Evolutionary conservation across 129 eudicot genomes (phyloP).

Genomic region (Ambrosia trifida): DNA sequence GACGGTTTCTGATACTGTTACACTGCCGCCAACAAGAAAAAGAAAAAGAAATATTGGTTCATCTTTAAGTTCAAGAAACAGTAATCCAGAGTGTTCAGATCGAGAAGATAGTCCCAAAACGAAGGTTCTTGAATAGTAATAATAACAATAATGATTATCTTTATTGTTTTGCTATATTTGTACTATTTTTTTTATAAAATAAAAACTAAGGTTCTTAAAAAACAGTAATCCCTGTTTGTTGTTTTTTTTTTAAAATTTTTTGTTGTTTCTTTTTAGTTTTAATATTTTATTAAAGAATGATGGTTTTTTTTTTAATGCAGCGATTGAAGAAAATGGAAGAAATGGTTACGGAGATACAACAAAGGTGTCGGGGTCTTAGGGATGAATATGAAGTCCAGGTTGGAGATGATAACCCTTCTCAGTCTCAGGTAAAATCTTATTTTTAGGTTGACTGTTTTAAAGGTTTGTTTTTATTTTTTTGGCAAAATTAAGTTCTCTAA

Average conservation of each 20-base stretch:
- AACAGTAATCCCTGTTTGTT: no score
- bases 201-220: no score
- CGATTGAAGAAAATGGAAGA: constrained; percentile 15
- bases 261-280: no score
- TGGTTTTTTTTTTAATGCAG: background rate
- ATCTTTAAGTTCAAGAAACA: background rate
- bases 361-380: constrained; percentile 2
- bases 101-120: background rate
- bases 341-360: background rate
- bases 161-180: no score
- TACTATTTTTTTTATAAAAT: no score
- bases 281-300: background rate
- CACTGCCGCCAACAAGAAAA: background rate
- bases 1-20: background rate
- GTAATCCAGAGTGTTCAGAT: background rate
- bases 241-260: no score
- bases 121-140: constrained; percentile 5
- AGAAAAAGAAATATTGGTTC: background rate
- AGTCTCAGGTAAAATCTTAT: constrained; percentile 1
- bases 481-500: no score
- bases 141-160: no score
- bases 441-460: background rate
- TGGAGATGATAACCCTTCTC: constrained; percentile 12
- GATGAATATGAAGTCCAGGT: constrained; percentile 4
- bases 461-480: no score